Percentiles rank a stretch among this genome's conserved stretches.
Evolutionary conservation across 2,329 filamentous ascomycete genomes (phyloP).

Genomic region (Aspergillus fijiensis): DNA sequence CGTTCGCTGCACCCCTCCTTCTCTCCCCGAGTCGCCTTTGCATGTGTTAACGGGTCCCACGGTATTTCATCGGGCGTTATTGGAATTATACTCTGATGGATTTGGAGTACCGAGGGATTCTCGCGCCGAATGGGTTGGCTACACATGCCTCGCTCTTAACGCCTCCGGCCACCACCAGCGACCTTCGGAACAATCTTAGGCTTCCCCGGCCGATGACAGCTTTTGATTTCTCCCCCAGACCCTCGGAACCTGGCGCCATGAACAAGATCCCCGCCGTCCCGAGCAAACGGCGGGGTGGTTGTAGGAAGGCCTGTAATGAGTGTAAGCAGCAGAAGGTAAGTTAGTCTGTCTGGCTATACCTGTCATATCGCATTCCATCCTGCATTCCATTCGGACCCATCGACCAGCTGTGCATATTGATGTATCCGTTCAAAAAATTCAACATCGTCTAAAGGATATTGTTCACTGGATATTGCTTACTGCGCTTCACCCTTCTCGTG

Average conservation of each 20-base stretch:
- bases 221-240: conserved; percentile 32
- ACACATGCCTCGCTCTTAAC: conserved; percentile 28
- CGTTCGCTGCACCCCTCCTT: conserved; percentile 24
- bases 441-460: no score
- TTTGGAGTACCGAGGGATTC: conserved; percentile 35
- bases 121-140: conserved; percentile 36
- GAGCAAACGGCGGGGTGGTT: conserved; percentile 29
- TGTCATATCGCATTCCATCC: background rate
- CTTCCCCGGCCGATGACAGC: conserved; percentile 32
- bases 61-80: conserved; percentile 29
- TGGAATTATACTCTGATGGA: conserved; percentile 36
- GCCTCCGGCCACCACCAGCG: conserved; percentile 28
- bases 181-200: conserved; percentile 37
- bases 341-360: background rate
- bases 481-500: background rate
- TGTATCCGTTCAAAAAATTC: background rate
- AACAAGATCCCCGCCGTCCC: conserved; percentile 49
- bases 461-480: no score
- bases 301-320: conserved; percentile 61
- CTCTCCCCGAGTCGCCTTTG: conserved; percentile 15
- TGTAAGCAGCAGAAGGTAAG: conserved; percentile 67
- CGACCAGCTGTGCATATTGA: background rate
- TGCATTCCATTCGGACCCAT: background rate
- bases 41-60: conserved; percentile 24
- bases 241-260: conserved; percentile 38